Conservation (phyloP, 495 filamentous ascomycete genomes). For the Penicillium waksmanii region DNA sequence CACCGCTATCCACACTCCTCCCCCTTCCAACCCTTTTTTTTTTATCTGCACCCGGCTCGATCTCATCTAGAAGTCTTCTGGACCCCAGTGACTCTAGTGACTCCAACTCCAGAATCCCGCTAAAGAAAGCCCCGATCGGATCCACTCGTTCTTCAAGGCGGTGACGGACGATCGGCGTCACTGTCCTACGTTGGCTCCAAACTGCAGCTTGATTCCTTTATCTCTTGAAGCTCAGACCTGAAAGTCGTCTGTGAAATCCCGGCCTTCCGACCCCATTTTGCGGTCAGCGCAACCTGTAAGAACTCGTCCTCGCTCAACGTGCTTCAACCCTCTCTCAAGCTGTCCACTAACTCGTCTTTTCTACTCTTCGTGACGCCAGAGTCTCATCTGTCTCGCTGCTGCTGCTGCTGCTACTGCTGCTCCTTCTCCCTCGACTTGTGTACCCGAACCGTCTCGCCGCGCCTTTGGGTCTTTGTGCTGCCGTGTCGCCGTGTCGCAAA, state of each 20-base stretch:
- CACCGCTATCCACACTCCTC: background rate
- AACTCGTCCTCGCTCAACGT: constrained; percentile 39
- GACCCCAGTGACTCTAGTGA: no score
- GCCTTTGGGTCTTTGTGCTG: constrained; percentile 2
- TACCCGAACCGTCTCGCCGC: constrained; percentile 2
- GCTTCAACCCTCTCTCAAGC: constrained; percentile 15
- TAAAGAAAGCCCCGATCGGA: constrained; percentile 10
- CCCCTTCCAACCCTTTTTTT: background rate
- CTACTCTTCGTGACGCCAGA: constrained; percentile 29
- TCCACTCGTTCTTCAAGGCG: constrained; percentile 22
- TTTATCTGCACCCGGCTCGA: background rate
- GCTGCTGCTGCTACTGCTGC: background rate
- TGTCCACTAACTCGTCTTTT: constrained; percentile 24
- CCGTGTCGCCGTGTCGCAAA: constrained; percentile 10
- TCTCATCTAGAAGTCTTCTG: background rate
- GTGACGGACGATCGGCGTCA: constrained; percentile 32
- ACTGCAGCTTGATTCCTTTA: constrained; percentile 20
- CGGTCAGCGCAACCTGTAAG: constrained; percentile 41
- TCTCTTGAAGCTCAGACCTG: constrained; percentile 15
- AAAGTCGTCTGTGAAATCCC: constrained; percentile 15
- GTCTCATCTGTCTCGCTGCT: constrained; percentile 23
- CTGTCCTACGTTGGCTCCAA: constrained; percentile 15
- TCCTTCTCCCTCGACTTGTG: background rate
- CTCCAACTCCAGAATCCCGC: constrained; percentile 5
- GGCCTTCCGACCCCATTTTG: constrained; percentile 22